These are phyloP conservation scores for Cyamopsis tetragonoloba DNA, from an alignment of 306 rosid genomes.

Conservation along the genomic window DNA sequence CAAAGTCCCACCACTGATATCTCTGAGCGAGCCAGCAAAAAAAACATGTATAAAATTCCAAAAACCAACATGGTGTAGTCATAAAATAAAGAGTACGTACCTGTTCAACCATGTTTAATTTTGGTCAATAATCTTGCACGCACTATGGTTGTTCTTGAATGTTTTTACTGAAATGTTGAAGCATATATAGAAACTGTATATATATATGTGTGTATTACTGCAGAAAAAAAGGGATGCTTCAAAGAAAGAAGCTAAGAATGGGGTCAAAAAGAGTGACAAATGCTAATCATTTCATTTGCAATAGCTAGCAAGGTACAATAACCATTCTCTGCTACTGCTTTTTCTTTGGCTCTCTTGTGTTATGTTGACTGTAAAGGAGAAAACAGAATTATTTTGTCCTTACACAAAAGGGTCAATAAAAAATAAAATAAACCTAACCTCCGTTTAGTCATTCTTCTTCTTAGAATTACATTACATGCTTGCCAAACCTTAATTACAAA, in stretches of 20 bases:
- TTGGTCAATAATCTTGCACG: background rate
- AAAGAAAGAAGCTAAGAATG: background rate
- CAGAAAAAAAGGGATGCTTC: background rate
- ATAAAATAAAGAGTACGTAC: constrained; percentile 38
- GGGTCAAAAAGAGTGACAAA: constrained; percentile 23
- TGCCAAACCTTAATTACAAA: too few relatives aligned
- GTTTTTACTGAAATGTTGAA: too few relatives aligned
- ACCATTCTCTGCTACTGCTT: constrained; percentile 9
- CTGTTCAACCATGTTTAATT: constrained; percentile 78
- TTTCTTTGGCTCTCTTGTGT: constrained; percentile 32
- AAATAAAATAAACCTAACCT: background rate
- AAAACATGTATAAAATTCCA: constrained; percentile 34
- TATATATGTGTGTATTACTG: too few relatives aligned
- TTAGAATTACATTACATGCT: too few relatives aligned
- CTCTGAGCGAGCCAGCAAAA: background rate
- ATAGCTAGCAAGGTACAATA: background rate
- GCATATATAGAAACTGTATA: too few relatives aligned
- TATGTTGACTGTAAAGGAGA: constrained; percentile 47
- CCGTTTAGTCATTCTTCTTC: too few relatives aligned
- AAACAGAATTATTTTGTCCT: constrained; percentile 44
- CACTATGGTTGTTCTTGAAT: background rate
- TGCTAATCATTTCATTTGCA: constrained; percentile 45
- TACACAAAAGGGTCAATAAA: background rate
- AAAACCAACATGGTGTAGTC: constrained; percentile 29
- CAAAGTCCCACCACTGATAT: constrained; percentile 21